A percentile compares a stretch with the other conserved stretches of the same genome.
These are phyloP conservation scores for Zasmidium citrigriseum DNA, from an alignment of 2,329 filamentous ascomycete genomes.

Conservation along the genomic window DNA sequence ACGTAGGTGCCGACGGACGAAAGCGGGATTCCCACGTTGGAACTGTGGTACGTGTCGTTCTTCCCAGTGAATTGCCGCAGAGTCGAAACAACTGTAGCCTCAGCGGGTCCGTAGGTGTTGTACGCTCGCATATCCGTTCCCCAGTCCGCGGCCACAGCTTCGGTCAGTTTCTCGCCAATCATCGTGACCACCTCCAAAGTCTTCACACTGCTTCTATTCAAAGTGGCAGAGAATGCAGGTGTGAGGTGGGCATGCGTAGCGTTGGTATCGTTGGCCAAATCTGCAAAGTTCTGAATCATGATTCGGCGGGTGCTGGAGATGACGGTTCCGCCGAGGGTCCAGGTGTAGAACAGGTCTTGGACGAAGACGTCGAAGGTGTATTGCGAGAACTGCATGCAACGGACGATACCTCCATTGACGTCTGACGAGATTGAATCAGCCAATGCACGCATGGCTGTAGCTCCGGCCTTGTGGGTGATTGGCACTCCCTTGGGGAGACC, in stretches of 20 bases:
- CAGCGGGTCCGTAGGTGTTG: conserved; percentile 19
- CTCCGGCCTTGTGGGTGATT: conserved; percentile 39
- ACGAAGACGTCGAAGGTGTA: conserved; percentile 45
- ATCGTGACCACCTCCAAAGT: conserved; percentile 19
- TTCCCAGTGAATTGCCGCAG: conserved; percentile 15
- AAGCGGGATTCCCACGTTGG: conserved; percentile 15
- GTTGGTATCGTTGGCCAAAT: conserved; percentile 3
- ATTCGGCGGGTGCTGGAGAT: conserved; percentile 16
- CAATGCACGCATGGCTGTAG: conserved; percentile 38
- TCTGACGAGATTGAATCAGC: conserved; percentile 12
- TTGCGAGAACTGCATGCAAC: conserved; percentile 39
- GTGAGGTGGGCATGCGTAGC: conserved; percentile 18
- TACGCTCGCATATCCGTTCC: conserved; percentile 9
- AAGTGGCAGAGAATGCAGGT: conserved; percentile 9
- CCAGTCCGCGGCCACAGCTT: conserved; percentile 8
- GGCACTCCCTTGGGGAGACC: conserved; percentile 43
- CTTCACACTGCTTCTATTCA: conserved; percentile 6
- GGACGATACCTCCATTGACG: conserved; percentile 3
- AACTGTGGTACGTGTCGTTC: conserved; percentile 13
- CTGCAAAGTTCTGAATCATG: conserved; percentile 17
- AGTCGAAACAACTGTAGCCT: conserved; percentile 18
- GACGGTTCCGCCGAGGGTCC: conserved; percentile 14
- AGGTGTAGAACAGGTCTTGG: conserved; percentile 29
- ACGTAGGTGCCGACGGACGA: conserved; percentile 14
- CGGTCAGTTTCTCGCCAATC: conserved; percentile 16